A percentile compares a stretch with the other conserved stretches of the same genome.
Conservation (phyloP, 1,284 basidiomycete species). For the Ceraceosorus bombacis region DNA sequence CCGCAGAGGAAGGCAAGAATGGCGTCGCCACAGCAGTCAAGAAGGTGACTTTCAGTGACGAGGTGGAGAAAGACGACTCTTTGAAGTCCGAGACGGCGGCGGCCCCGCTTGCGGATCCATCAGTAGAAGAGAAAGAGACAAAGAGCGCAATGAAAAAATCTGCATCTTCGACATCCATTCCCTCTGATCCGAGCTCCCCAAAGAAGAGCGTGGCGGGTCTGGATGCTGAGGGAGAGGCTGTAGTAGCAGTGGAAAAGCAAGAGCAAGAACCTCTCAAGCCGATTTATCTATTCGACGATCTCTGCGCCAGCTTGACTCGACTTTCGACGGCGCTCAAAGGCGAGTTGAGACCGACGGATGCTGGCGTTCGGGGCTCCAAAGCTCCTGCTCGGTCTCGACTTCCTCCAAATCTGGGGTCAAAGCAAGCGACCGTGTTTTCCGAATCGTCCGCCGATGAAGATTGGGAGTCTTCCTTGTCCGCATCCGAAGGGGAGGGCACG, state of each 20-base stretch:
- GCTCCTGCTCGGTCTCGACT: no score
- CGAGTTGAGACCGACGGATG: no score
- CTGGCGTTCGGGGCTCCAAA: no score
- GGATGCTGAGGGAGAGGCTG: slow-evolving; percentile 1
- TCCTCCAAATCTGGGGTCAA: no score
- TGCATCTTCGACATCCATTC: slow-evolving; percentile 1
- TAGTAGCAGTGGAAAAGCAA: slow-evolving; percentile 4
- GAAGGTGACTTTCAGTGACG: slow-evolving; percentile 34
- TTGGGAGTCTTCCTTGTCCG: slow-evolving; percentile 11
- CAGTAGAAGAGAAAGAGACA: slow-evolving; percentile 7
- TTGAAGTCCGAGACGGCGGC: neutral
- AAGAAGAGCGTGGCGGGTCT: neutral
- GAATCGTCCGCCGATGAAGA: neutral
- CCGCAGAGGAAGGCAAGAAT: slow-evolving; percentile 5
- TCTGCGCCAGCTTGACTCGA: no score
- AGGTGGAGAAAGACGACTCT: slow-evolving; percentile 10
- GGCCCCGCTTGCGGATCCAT: no score
- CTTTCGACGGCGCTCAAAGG: no score
- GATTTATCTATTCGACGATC: no score
- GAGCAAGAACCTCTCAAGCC: neutral
- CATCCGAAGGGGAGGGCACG: no score
- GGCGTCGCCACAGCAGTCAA: slow-evolving; percentile 12
- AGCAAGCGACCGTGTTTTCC: no score
- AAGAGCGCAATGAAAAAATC: slow-evolving; percentile 1
- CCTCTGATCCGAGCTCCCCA: neutral